These are phyloP conservation scores for Remersonia thermophila DNA, from an alignment of 2,329 filamentous ascomycete species.

Conservation along the genomic window DNA sequence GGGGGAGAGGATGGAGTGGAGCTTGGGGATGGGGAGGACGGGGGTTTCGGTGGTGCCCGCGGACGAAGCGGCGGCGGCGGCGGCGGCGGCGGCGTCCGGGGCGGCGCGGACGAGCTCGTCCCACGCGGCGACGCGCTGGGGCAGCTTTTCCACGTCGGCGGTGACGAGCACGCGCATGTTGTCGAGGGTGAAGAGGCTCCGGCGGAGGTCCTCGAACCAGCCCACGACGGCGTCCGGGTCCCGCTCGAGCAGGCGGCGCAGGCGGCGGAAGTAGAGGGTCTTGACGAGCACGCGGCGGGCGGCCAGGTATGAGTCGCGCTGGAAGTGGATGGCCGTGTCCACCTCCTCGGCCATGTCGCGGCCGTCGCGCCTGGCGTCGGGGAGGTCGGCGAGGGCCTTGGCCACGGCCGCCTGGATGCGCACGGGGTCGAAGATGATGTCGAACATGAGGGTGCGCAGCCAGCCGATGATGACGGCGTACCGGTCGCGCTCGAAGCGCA, in stretches of 20 bases:
- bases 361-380: slow-evolving; percentile 81
- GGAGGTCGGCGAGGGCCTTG: slow-evolving; percentile 82
- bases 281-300: slow-evolving; percentile 76
- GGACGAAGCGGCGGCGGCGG: no score
- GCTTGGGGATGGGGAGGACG: slow-evolving; percentile 57
- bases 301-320: slow-evolving; percentile 62
- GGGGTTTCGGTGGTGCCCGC: slow-evolving; percentile 30
- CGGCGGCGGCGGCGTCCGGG: no score
- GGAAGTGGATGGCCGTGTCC: slow-evolving; percentile 68
- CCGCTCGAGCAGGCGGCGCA: slow-evolving; percentile 68
- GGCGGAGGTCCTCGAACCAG: slow-evolving; percentile 66
- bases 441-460: slow-evolving; percentile 76
- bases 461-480: slow-evolving; percentile 72
- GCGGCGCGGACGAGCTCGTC: slow-evolving; percentile 43
- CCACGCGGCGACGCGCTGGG: slow-evolving; percentile 69
- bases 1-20: slow-evolving; percentile 58
- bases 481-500: slow-evolving; percentile 80
- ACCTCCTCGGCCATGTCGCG: slow-evolving; percentile 52
- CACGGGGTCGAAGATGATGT: slow-evolving; percentile 70
- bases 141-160: slow-evolving; percentile 62
- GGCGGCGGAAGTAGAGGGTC: slow-evolving; percentile 72
- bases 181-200: slow-evolving; percentile 64
- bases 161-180: slow-evolving; percentile 82
- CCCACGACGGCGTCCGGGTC: slow-evolving; percentile 63
- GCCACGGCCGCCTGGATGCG: slow-evolving; percentile 53